A percentile compares a stretch with the other conserved stretches of the same genome.
Evolutionary conservation across 495 filamentous ascomycete genomes (phyloP).

Genomic region (Hyaloscypha variabilis): DNA sequence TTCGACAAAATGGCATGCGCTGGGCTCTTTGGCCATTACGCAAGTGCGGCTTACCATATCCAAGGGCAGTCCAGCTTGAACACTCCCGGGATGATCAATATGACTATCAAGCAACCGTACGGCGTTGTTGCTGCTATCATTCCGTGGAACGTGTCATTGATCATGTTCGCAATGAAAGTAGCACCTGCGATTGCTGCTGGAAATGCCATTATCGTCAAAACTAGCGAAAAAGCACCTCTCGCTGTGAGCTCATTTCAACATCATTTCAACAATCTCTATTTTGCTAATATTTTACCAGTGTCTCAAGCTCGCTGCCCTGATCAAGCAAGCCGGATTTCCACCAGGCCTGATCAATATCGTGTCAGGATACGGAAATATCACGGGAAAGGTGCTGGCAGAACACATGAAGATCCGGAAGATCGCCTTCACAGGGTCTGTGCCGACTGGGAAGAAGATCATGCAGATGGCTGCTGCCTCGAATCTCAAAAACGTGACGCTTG

Average conservation of each 20-base stretch:
- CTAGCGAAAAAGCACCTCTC: conserved; percentile 73
- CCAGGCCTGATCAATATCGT: conserved; percentile 92
- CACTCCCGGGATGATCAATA: conserved; percentile 12
- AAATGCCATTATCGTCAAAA: conserved; percentile 75
- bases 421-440: conserved; percentile 92
- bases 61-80: conserved; percentile 14
- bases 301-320: conserved; percentile 57
- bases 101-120: conserved; percentile 79
- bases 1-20: neutral
- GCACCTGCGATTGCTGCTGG: conserved; percentile 73
- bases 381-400: conserved; percentile 83
- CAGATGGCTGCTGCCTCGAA: conserved; percentile 84
- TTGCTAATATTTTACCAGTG: no score
- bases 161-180: conserved; percentile 39
- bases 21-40: neutral
- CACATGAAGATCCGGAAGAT: conserved; percentile 98
- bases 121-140: conserved; percentile 51
- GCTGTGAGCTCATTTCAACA: conserved; percentile 60
- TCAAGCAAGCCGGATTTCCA: conserved; percentile 95
- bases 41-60: neutral
- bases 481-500: conserved; percentile 95
- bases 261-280: no score
- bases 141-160: conserved; percentile 53
- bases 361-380: conserved; percentile 82
- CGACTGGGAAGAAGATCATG: conserved; percentile 87